Percentiles rank a stretch among this genome's conserved stretches.
Conservation (phyloP, 83 land plant species). For the Picea engelmannii region DNA sequence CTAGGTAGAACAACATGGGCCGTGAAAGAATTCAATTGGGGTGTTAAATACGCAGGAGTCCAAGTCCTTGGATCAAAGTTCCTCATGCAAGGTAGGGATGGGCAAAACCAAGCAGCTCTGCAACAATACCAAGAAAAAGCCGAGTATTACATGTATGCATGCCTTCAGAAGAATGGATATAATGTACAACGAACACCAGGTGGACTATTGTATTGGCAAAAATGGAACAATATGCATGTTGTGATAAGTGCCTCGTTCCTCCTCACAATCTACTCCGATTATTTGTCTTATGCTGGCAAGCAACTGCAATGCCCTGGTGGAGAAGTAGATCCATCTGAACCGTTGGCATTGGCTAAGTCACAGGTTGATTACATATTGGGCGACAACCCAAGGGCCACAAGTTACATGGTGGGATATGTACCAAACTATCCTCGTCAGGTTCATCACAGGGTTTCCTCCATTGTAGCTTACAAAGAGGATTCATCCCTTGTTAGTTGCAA, state of each 20-base stretch:
- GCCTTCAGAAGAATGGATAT: constrained; percentile 63
- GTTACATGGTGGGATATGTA: constrained; percentile 97
- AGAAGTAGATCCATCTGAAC: constrained; percentile 48
- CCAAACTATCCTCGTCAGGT: constrained; percentile 74
- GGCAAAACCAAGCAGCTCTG: constrained; percentile 30
- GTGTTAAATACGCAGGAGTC: no score
- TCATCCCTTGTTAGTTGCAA: constrained; percentile 60
- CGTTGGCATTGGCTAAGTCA: constrained; percentile 70
- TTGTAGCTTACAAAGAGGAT: constrained; percentile 63
- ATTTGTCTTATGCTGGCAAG: constrained; percentile 50
- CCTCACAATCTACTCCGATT: constrained; percentile 81
- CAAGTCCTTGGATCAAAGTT: no score
- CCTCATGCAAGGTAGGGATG: no score
- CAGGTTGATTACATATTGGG: constrained; percentile 96
- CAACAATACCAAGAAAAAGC: constrained; percentile 62
- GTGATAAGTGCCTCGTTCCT: constrained; percentile 85
- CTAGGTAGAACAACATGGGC: constrained; percentile 89
- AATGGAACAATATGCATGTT: constrained; percentile 98
- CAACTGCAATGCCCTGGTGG: constrained; percentile 45
- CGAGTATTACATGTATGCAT: constrained; percentile 79
- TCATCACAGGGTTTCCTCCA: constrained; percentile 88
- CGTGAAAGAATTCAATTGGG: constrained; percentile 83
- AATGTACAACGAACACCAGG: constrained; percentile 85
- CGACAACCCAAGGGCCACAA: constrained; percentile 79
- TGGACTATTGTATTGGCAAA: constrained; percentile 70